These are phyloP conservation scores for Monosporascus cannonballus DNA, from an alignment of 2,329 filamentous ascomycete species.

Conservation along the genomic window DNA sequence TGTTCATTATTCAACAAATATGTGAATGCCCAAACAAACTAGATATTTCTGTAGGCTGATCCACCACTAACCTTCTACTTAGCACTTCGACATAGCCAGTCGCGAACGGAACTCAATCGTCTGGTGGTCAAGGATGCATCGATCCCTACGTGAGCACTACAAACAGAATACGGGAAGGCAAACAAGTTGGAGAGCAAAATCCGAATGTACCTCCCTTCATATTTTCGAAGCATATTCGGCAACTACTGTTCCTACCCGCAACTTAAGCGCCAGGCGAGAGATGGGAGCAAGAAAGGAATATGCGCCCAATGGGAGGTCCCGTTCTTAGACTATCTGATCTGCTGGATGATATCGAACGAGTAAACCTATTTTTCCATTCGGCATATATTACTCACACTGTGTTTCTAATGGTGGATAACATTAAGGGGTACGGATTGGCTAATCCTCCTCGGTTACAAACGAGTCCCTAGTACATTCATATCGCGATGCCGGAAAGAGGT, in stretches of 20 bases:
- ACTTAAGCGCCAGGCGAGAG: not conserved
- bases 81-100: not conserved
- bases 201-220: not conserved
- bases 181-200: not conserved
- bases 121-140: not conserved
- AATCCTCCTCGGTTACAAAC: not conserved
- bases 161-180: constrained; percentile 1
- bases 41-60: not conserved
- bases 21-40: not conserved
- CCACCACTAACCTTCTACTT: not conserved
- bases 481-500: not conserved
- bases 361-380: not conserved
- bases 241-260: constrained; percentile 1
- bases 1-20: not conserved
- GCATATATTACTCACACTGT: not conserved
- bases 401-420: not conserved
- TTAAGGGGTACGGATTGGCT: not conserved
- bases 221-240: not conserved
- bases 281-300: not conserved
- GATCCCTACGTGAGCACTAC: not conserved
- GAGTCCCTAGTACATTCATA: not conserved
- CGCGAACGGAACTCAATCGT: not conserved
- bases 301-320: not conserved
- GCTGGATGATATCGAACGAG: not conserved
- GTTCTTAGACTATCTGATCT: too few relatives aligned